Base-by-base conservation (phyloP, 2,329 filamentous ascomycete species). In the Nigrospora osmanthi region DNA sequence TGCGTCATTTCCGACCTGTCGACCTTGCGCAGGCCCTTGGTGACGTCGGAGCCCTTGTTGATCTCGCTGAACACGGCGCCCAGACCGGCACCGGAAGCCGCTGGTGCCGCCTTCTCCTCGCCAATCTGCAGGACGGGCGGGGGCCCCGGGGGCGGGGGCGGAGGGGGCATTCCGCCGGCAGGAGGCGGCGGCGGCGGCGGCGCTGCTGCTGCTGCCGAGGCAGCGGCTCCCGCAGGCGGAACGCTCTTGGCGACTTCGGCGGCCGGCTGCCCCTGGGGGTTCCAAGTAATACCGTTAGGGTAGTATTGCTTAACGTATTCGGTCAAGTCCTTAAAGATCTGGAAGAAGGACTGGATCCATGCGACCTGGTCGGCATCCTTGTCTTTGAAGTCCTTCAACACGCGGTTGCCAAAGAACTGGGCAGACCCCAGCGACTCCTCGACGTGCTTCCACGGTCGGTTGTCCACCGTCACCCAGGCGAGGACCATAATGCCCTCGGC, bases 1-100 rank as follows among this genome's bases (percentile, higher is more conserved):
- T 98, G 93, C 48, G 93, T 98, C 91, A 96, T 96, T 65, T 97
- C 77, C 44, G 87, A 93, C 61, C 84, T 85, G 69, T 96, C 91
- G 41, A 98, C 93, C 72, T 96, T 98, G 54, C 87, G 85, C 33
- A 98, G 75, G 31, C 87, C 83, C 53, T 87, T 82, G 4, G 93
- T 98, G 48, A 98, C 87, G n/a, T 80, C 75, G 48, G 87, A 81
- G 46, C 93, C 93, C 62, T 85, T 84, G 68, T 97, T 97, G 43
- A 98, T 72, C 53, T 96, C 86, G 35, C 84, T 85, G 63, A 98
- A 98, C 3, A 98, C 89, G 19, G 91, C 89, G 17, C 82, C 81
- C 64, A 95, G 81, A 45, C 91, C 89, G 28, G 75, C 65, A 9
- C 66, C 65, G 17, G 66, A 51, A 19, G 68, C 65, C 3, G 73